These are phyloP conservation scores for Colletotrichum chrysophilum DNA, from an alignment of 2,329 filamentous ascomycete genomes.

Conservation along the genomic window DNA sequence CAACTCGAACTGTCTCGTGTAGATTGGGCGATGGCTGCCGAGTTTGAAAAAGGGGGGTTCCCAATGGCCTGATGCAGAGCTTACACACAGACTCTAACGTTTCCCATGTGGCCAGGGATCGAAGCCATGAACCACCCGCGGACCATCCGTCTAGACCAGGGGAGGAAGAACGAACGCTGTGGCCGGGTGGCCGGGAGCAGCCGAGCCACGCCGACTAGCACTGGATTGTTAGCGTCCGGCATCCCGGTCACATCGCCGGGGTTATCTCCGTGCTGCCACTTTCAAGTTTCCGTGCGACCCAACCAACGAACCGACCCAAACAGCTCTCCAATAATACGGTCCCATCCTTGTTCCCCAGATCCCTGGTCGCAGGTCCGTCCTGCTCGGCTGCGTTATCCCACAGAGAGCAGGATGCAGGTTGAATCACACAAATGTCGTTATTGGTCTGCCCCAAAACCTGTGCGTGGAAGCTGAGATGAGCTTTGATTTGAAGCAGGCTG, in stretches of 20 bases:
- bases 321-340: not conserved
- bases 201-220: not conserved
- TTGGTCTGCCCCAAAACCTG: not conserved
- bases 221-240: not conserved
- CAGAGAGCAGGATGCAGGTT: not conserved
- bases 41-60: not conserved
- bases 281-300: not conserved
- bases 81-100: not conserved
- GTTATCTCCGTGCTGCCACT: not conserved
- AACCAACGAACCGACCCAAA: not conserved
- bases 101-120: not conserved
- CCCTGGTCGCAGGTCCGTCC: conserved; percentile 3
- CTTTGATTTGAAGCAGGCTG: not conserved
- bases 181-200: conserved; percentile 3
- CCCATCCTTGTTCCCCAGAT: conserved; percentile 1
- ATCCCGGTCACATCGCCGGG: conserved; percentile 2
- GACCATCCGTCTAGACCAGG: not conserved
- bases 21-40: not conserved
- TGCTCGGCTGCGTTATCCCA: not conserved
- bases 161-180: not conserved
- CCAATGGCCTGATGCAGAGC: not conserved
- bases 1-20: not conserved
- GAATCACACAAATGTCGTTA: not conserved
- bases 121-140: not conserved
- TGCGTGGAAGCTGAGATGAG: not conserved